Base-by-base conservation (phyloP, 257 asterid genomes). In the Solanum microdontum region DNA sequence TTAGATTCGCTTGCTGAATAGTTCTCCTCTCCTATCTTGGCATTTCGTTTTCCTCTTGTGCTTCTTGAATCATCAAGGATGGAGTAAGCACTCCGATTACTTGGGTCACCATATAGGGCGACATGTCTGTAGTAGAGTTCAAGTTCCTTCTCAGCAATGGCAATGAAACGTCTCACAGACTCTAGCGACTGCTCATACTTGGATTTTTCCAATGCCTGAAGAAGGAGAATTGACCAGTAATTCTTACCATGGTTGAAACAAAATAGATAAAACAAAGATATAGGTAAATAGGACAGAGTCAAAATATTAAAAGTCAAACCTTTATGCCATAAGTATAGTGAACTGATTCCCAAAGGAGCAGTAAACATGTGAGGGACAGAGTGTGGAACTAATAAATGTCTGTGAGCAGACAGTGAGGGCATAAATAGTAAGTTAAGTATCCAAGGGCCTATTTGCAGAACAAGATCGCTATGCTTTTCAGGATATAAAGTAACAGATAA, bases 161-260 rank as follows among this genome's bases (percentile, higher is more conserved):
- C 95, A 91, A 94, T 97, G 90, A 97, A 95, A 74, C 93, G 94
- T 76, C 95, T 91, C 87, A 94, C 98, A 43, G 98, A 95, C 87
- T 95, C 98, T 2, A 97, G 95, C 11, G 99, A 96, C 62, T 96
- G 99, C 90, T 95, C 98, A 30, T 94, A 94, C 82, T 94, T 96
- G 36, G 98, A 94, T 90, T 95, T 96, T 88, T 94, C 97, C 92
- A 93, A 90, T 33, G 99, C 99, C 98, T 95, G 93, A 82, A 79
- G 84, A 79, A 85, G 66, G 86, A 88, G 26, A 73, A 87, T 70
- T 28, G 13, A 86, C 64, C 28, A 39, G 43, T 36, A 28, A 80
- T 15, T 80, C 39, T 26, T 80, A 26, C 26, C 40, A 80, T 45
- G 37, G 6, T 80, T 28, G 68, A 80, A 45, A 7, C 37, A 26